Conservation (phyloP, 2,329 filamentous ascomycete genomes). For the Metarhizium sp. region DNA sequence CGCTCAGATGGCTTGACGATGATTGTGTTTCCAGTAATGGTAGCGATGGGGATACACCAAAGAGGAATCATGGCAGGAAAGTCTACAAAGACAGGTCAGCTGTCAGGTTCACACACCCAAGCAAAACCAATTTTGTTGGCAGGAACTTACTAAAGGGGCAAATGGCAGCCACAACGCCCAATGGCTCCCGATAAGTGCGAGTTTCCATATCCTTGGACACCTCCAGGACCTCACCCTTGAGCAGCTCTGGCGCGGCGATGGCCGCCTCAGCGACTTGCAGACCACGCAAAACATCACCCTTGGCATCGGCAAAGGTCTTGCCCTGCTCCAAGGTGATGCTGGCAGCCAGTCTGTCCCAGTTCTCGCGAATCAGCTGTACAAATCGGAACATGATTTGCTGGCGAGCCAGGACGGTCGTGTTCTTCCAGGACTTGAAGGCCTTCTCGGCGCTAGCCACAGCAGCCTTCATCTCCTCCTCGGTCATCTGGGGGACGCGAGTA, state of each 20-base stretch:
- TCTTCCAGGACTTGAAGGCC: constrained; percentile 66
- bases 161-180: constrained; percentile 74
- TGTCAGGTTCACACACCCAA: neutral
- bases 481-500: constrained; percentile 74
- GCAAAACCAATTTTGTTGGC: neutral
- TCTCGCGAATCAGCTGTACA: constrained; percentile 67
- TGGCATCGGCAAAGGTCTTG: constrained; percentile 78
- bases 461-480: constrained; percentile 64
- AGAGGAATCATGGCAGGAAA: constrained; percentile 89
- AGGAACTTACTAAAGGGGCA: constrained; percentile 67
- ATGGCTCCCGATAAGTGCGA: constrained; percentile 68
- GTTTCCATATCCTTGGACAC: constrained; percentile 90
- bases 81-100: constrained; percentile 38
- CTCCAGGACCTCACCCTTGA: constrained; percentile 77
- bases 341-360: constrained; percentile 76
- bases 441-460: constrained; percentile 67
- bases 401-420: constrained; percentile 61
- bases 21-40: constrained; percentile 74
- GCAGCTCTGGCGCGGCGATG: constrained; percentile 68
- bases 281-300: constrained; percentile 71
- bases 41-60: constrained; percentile 83
- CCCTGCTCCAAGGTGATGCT: constrained; percentile 84
- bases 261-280: constrained; percentile 80
- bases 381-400: constrained; percentile 88
- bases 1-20: constrained; percentile 82